These are phyloP conservation scores for Grosmannia serpens DNA, from an alignment of 2,329 filamentous ascomycete species.

Conservation along the genomic window DNA sequence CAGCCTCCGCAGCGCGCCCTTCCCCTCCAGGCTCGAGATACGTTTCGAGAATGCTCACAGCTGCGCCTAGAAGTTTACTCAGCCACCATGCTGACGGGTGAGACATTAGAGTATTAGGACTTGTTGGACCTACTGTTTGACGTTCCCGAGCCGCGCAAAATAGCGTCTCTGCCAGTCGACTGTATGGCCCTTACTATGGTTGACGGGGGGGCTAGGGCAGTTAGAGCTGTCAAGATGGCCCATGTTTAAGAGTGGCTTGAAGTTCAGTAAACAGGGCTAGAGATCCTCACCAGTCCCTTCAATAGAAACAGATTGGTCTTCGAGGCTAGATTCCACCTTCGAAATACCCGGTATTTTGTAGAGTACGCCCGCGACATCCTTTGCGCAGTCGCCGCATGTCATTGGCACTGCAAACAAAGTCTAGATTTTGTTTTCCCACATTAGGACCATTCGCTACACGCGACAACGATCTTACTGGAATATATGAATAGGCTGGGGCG, in stretches of 20 bases:
- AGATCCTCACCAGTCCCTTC: constrained; percentile 60
- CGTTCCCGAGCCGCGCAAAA: constrained; percentile 76
- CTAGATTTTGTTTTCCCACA: constrained; percentile 34
- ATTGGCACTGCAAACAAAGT: constrained; percentile 92
- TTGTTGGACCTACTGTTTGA: constrained; percentile 58
- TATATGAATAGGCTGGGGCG: background rate
- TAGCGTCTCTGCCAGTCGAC: constrained; percentile 82
- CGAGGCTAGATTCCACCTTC: constrained; percentile 71
- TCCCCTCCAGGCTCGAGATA: constrained; percentile 43
- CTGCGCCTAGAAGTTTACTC: constrained; percentile 43
- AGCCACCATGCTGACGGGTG: background rate
- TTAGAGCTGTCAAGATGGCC: background rate
- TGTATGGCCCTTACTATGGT: constrained; percentile 83
- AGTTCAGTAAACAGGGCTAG: constrained; percentile 1
- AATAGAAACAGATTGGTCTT: constrained; percentile 72
- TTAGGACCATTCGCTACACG: background rate
- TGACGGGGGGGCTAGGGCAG: constrained; percentile 61
- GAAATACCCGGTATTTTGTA: constrained; percentile 67
- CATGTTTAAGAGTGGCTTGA: background rate
- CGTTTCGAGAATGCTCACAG: constrained; percentile 93
- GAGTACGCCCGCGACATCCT: constrained; percentile 70
- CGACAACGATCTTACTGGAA: background rate
- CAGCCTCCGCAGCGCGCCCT: constrained; percentile 14
- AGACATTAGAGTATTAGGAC: background rate
- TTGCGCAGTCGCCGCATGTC: constrained; percentile 80